These are phyloP conservation scores for Mayamaea pseudoterrestris DNA, from an alignment of 108 stramenopile species.

Conservation along the genomic window DNA sequence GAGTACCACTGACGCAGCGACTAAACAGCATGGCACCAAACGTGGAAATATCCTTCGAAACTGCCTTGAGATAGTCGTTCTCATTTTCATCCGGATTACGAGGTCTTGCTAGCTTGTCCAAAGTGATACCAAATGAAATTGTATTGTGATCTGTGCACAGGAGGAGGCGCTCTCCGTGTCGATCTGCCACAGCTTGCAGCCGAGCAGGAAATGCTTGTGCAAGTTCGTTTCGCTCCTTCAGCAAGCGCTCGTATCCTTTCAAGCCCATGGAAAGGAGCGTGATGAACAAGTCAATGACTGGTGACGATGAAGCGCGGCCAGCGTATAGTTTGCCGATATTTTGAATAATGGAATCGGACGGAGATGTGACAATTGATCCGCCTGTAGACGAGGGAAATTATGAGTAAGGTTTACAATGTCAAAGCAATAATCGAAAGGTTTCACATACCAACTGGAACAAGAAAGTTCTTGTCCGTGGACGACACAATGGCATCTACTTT, in stretches of 20 bases:
- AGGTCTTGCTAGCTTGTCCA: conserved; percentile 42
- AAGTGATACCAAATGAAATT: conserved; percentile 92
- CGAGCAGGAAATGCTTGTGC: conserved; percentile 30
- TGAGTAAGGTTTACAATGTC: not conserved
- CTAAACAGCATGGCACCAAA: conserved; percentile 97
- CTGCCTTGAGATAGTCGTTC: conserved; percentile 4
- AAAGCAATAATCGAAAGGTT: not conserved
- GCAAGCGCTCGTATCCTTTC: conserved; percentile 57
- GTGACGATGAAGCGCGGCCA: conserved; percentile 90
- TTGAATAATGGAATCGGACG: conserved; percentile 52
- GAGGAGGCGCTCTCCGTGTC: conserved; percentile 79
- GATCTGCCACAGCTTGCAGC: conserved; percentile 48
- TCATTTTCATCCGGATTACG: conserved; percentile 15
- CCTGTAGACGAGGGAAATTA: conserved; percentile 14
- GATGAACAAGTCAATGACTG: conserved; percentile 93
- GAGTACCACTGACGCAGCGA: conserved; percentile 90
- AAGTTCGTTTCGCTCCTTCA: conserved; percentile 45
- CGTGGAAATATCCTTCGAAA: conserved; percentile 31
- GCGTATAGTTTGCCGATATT: conserved; percentile 88
- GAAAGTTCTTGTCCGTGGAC: conserved; percentile 98
- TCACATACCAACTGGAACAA: conserved; percentile 86
- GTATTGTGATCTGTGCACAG: conserved; percentile 79
- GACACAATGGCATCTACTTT: conserved; percentile 95
- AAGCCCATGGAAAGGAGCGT: conserved; percentile 92
- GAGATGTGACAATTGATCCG: conserved; percentile 83